Base-by-base conservation (phyloP, 202 grass and related monocot species). In the Digitaria exilis region DNA sequence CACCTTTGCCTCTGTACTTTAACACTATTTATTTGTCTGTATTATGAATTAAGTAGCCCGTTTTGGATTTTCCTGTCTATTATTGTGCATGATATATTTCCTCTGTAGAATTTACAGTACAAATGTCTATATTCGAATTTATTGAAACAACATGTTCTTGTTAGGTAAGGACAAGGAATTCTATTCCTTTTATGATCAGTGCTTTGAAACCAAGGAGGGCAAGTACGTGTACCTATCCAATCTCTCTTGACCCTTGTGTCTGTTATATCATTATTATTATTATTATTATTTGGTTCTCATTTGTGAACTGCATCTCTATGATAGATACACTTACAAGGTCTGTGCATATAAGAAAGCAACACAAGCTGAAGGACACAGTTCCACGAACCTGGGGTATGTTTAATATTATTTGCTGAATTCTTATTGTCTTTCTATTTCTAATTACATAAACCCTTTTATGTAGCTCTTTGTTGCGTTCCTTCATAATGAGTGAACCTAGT, bases 121-220 rank as follows among this genome's bases (percentile, higher is more conserved):
- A 57, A 57, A 48, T 75, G 18, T 73, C 24, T 75, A 51, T 31
- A 69, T 75, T 55, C 18, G 30, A 70, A 65, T 57, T 87, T 41
- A 87, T 76, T 70, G 64, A 76, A 84, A 72, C 16, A 75, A 56
- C 21, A 3, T 82, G 83, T 77, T 92, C 75, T 87, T 89, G 66
- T 66, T 87, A 98, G 96, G 96, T 18, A 96, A 93, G 28, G 93
- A 98, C 54, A 95, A 92, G 81, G 93, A 98, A 79, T 98, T 98
- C 70, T 98, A 98, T 89, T 96, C 87, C 81, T 98, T 96, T 39
- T 92, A 98, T 85, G 96, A 94, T 64, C 91, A 87, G 71, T 98
- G 96, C 83, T 98, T 98, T 58, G 96, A 98, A 78, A 85, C 15
- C 75, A 98, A 98, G 87, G 82, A 98, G 87, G 87, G 87, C 77